phyloP scores from a whole-genome alignment of 495 filamentous ascomycete genomes.

The Lasiosphaeria ovina region DNA sequence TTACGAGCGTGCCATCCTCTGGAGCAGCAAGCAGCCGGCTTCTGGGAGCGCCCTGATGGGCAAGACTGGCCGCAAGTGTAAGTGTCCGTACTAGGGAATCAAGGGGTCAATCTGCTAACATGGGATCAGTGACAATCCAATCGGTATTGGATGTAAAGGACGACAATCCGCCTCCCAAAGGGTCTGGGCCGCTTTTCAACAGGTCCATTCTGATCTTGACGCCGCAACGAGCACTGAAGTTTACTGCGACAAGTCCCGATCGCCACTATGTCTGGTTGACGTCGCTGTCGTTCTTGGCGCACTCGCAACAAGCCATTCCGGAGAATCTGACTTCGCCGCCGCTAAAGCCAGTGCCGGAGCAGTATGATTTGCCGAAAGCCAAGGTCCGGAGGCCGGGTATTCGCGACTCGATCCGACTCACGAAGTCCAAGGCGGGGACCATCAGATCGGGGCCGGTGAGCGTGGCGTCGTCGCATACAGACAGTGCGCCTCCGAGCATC shows the following conservation, averaged over 20 bases:
- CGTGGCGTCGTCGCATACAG: conserved; percentile 20
- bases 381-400: conserved; percentile 60
- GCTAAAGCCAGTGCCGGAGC: conserved; percentile 48
- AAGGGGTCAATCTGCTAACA: conserved; percentile 8
- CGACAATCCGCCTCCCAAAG: conserved; percentile 82
- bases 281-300: conserved; percentile 88
- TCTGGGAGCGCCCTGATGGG: conserved; percentile 84
- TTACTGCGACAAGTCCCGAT: conserved; percentile 78
- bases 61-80: conserved; percentile 93
- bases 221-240: conserved; percentile 90
- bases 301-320: conserved; percentile 71
- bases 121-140: conserved; percentile 75
- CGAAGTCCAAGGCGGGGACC: conserved; percentile 68
- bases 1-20: conserved; percentile 92
- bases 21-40: conserved; percentile 96
- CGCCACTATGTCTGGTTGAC: conserved; percentile 95
- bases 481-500: conserved; percentile 29
- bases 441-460: conserved; percentile 34
- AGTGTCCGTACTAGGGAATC: conserved; percentile 37
- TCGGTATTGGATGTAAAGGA: conserved; percentile 97
- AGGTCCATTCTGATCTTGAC: conserved; percentile 94
- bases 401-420: conserved; percentile 86
- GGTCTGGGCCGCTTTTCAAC: conserved; percentile 66
- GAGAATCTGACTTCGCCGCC: conserved; percentile 61
- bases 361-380: conserved; percentile 45